These are phyloP conservation scores for Phaffia australis DNA, from an alignment of 768 basidiomycete species.

Conservation along the genomic window DNA sequence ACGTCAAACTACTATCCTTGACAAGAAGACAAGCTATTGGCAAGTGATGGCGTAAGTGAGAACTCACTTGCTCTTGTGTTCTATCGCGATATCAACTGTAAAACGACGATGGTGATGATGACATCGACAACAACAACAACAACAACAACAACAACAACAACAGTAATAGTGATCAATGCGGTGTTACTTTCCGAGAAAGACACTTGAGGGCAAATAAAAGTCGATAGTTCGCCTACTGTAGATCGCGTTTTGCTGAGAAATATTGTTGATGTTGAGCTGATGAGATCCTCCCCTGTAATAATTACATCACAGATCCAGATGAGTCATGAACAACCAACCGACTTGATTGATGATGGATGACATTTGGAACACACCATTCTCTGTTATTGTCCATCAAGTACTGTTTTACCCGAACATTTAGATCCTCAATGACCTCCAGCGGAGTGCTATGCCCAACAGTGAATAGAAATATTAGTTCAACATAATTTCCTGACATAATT, in stretches of 20 bases:
- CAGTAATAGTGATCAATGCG: background rate
- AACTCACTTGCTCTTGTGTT: constrained; percentile 46
- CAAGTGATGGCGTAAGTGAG: background rate
- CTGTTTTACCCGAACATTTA: constrained; percentile 49
- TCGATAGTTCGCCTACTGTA: background rate
- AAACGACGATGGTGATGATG: constrained; percentile 44
- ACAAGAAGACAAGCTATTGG: constrained; percentile 13
- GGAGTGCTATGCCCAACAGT: constrained; percentile 42
- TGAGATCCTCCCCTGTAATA: background rate
- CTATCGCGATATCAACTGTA: constrained; percentile 47
- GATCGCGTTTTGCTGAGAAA: constrained; percentile 46
- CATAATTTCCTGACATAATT: too few species aligned
- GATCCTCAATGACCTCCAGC: constrained; percentile 55
- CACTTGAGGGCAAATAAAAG: too few species aligned
- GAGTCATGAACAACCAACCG: background rate
- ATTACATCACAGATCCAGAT: background rate
- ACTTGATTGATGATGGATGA: background rate
- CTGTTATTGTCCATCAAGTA: constrained; percentile 55
- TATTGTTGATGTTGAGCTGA: constrained; percentile 50
- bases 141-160: background rate
- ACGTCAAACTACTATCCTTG: constrained; percentile 40
- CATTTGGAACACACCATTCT: constrained; percentile 48
- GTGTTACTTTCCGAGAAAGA: too few species aligned
- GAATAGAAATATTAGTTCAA: too few species aligned
- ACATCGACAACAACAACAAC: constrained; percentile 46